These are phyloP conservation scores for Blastomyces gilchristii DNA, from an alignment of 2,329 filamentous ascomycete species.

Conservation along the genomic window DNA sequence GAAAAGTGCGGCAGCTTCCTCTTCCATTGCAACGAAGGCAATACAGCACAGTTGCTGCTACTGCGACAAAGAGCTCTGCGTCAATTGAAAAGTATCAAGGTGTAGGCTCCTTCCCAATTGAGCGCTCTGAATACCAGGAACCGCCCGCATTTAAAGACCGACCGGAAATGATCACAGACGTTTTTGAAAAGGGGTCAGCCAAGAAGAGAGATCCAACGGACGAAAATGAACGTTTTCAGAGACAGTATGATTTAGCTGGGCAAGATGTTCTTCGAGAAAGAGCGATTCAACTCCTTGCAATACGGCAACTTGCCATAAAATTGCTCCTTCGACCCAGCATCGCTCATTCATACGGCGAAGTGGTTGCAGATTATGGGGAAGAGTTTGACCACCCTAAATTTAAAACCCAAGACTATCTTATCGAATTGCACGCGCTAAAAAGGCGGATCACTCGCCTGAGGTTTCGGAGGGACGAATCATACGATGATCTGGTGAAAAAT, in stretches of 20 bases:
- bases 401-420: slow-evolving; percentile 25
- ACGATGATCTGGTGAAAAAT: slow-evolving; percentile 26
- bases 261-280: slow-evolving; percentile 26
- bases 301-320: slow-evolving; percentile 32
- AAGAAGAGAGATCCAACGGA: background rate
- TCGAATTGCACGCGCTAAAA: slow-evolving; percentile 26
- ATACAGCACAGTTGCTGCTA: slow-evolving; percentile 19
- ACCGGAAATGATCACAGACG: slow-evolving; percentile 11
- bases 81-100: background rate
- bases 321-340: slow-evolving; percentile 31
- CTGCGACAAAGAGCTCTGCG: slow-evolving; percentile 12
- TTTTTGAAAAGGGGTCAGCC: background rate
- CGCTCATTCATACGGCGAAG: slow-evolving; percentile 30
- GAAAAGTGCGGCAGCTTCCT: slow-evolving; percentile 16
- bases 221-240: background rate
- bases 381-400: slow-evolving; percentile 24
- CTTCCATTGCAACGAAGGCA: slow-evolving; percentile 19
- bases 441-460: slow-evolving; percentile 26
- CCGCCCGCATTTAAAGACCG: background rate
- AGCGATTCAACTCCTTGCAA: slow-evolving; percentile 31
- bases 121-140: slow-evolving; percentile 12
- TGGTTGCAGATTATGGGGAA: slow-evolving; percentile 24
- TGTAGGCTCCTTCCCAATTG: background rate
- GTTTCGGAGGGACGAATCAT: slow-evolving; percentile 18
- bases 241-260: slow-evolving; percentile 1